Evolutionary conservation across 768 basidiomycete genomes (phyloP).

Genomic region (Tricholoma saponaceum): DNA sequence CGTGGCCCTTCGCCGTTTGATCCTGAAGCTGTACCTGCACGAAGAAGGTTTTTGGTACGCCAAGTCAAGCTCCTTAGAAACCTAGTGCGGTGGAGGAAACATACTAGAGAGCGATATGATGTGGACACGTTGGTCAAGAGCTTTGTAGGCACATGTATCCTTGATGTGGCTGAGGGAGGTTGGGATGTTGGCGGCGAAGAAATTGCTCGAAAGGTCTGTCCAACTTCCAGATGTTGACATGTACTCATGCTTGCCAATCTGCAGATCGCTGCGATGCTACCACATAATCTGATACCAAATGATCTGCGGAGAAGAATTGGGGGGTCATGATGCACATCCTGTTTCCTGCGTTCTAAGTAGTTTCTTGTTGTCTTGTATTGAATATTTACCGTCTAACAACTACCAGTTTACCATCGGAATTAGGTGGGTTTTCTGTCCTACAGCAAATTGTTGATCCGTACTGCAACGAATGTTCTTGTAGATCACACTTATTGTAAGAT

Average conservation of each 20-base stretch:
- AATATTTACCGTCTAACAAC: not conserved
- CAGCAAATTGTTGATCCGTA: not conserved
- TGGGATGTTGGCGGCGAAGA: slow-evolving; percentile 89
- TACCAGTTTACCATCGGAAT: not conserved
- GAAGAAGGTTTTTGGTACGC: slow-evolving; percentile 63
- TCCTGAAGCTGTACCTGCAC: slow-evolving; percentile 69
- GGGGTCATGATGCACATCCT: slow-evolving; percentile 4
- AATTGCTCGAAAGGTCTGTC: slow-evolving; percentile 52
- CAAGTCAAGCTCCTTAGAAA: slow-evolving; percentile 72
- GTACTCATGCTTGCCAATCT: not conserved
- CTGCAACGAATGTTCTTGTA: not conserved
- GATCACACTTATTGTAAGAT: not conserved
- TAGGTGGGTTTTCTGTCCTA: not conserved
- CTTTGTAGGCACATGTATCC: slow-evolving; percentile 55
- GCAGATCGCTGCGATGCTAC: slow-evolving; percentile 34
- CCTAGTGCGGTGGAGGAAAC: slow-evolving; percentile 73
- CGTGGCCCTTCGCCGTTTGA: slow-evolving; percentile 51
- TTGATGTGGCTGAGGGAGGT: slow-evolving; percentile 65
- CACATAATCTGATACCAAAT: slow-evolving; percentile 28
- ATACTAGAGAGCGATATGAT: slow-evolving; percentile 56
- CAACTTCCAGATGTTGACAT: slow-evolving; percentile 5
- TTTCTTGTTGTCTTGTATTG: not conserved
- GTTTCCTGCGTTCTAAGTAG: not conserved
- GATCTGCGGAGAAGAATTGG: slow-evolving; percentile 20
- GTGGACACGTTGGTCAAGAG: slow-evolving; percentile 50